phyloP scores from a whole-genome alignment of 148 eudicot genomes.

The Camellia granthamiana region DNA sequence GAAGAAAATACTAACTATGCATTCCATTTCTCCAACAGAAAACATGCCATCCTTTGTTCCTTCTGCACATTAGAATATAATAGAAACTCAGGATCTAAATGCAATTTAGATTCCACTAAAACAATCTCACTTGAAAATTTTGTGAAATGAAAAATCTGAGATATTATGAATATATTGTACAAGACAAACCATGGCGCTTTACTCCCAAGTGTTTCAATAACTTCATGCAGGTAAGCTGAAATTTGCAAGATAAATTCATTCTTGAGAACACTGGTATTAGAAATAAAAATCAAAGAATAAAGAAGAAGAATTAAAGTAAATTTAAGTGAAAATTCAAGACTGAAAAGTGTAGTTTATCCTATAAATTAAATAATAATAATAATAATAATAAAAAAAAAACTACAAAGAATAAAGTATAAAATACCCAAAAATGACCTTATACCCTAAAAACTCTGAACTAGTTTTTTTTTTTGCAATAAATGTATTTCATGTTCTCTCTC shows the following conservation, averaged over 20 bases:
- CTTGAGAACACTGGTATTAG: slow-evolving; percentile 1
- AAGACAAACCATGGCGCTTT: slow-evolving; percentile 73
- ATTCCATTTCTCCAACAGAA: slow-evolving; percentile 98
- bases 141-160: background rate
- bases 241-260: background rate
- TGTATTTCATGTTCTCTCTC: no score
- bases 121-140: background rate
- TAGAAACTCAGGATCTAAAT: no score
- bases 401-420: no score
- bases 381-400: no score
- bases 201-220: slow-evolving; percentile 88
- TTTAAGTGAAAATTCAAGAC: no score
- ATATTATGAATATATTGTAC: background rate
- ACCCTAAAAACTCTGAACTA: no score
- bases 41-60: slow-evolving; percentile 90
- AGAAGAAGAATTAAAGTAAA: background rate
- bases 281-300: background rate
- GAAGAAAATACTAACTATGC: slow-evolving; percentile 59
- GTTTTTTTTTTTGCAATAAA: no score
- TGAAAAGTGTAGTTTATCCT: no score
- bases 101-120: no score
- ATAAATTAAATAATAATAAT: no score
- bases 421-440: no score
- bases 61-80: slow-evolving; percentile 42
- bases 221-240: background rate